These are phyloP conservation scores for Globisporangium nagaii DNA, from an alignment of 352 stramenopile genomes.

Conservation along the genomic window DNA sequence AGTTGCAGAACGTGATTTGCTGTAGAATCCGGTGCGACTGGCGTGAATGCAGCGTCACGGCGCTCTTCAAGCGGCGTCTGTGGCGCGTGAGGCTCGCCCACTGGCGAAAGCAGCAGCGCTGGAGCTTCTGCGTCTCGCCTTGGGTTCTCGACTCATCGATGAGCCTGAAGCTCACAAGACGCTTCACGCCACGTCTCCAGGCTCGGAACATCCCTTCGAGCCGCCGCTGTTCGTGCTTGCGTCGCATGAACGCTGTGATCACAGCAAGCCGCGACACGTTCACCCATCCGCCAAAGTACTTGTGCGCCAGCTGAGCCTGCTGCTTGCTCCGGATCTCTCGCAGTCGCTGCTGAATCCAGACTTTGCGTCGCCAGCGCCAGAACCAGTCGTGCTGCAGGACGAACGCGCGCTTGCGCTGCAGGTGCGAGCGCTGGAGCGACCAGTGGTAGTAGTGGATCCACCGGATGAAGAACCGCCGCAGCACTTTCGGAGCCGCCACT, in stretches of 20 bases:
- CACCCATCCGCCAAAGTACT: constrained; percentile 47
- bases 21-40: constrained; percentile 11
- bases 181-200: constrained; percentile 28
- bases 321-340: constrained; percentile 17
- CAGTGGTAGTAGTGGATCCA: constrained; percentile 59
- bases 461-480: constrained; percentile 46
- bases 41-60: constrained; percentile 18
- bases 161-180: neutral
- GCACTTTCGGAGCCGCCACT: constrained; percentile 45
- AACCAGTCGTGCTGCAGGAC: constrained; percentile 57
- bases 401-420: constrained; percentile 38
- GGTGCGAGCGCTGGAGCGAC: constrained; percentile 37
- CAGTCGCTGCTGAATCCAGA: constrained; percentile 51
- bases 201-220: constrained; percentile 20
- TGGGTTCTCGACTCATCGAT: neutral
- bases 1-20: constrained; percentile 33
- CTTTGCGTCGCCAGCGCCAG: constrained; percentile 46
- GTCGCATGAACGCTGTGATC: constrained; percentile 31
- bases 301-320: constrained; percentile 14
- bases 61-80: constrained; percentile 4
- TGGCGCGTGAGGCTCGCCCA: constrained; percentile 3
- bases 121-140: neutral
- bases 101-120: constrained; percentile 6
- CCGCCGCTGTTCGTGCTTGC: constrained; percentile 19
- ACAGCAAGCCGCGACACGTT: constrained; percentile 50